Base-by-base conservation (phyloP, 2,329 filamentous ascomycete species). In the Pestalotiopsis sp. region DNA sequence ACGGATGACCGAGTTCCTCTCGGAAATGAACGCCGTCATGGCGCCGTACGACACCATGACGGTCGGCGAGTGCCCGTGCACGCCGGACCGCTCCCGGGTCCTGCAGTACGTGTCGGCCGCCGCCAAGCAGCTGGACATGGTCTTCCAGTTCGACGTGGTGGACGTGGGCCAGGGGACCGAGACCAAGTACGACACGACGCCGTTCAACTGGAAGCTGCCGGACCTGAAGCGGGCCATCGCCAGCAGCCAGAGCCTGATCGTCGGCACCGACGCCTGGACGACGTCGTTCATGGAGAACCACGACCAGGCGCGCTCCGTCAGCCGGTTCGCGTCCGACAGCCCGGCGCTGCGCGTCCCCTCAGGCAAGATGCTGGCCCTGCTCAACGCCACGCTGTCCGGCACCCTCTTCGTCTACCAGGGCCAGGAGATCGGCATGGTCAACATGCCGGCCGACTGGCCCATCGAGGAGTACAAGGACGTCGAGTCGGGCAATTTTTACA, bases 221-320 rank as follows among this genome's bases (percentile, higher is more conserved):
- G 57, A 59, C 13, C 41, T 70, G 20, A 69, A 70, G 59, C 62
- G 57, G 27, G 59, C 58, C n/a, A 41, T 68, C 25, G 31, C 61
- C n/a, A 62, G 38, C 39, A 62, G 62, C 17, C 69, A 70, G 41
- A 36, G 38, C 45, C 41, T 9, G 52, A 17, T 25, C 2, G 1
- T 60, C n/a, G 67, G 57, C 3, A 66, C 63, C 2, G 67, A 69
- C 41, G 84, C 82, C 5, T 89, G 87, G 87, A 88, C 86, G 0
- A 89, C 88, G 0, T 82, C 85, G 0, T 92, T 90, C 73, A 82
- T 87, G 67, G 89, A 91, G 74, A 91, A 91, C 72, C 89, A 91
- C 75, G 89, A 91, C 74, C 85, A 89, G 68, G 83, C 84, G 2
- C 83, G 89, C 1, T 86, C 84, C 2, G 79, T 91, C 4, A 86